These are phyloP conservation scores for Hondaea fermentalgiana DNA, from an alignment of 108 stramenopile genomes.

Conservation along the genomic window DNA sequence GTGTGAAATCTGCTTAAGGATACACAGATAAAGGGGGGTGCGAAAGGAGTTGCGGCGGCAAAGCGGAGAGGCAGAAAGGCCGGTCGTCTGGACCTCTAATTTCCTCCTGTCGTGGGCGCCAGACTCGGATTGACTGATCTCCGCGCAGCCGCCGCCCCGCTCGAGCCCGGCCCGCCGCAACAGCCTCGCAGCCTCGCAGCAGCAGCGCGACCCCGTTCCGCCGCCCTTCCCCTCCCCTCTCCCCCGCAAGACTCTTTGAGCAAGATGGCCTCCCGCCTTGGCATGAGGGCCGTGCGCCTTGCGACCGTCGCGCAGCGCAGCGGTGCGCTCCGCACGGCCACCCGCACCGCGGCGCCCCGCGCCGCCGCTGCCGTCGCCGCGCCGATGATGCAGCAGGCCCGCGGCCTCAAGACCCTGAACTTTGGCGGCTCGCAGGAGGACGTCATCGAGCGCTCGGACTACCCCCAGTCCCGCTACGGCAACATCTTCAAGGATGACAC, in stretches of 20 bases:
- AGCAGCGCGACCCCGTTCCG: neutral
- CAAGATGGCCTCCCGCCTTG: neutral
- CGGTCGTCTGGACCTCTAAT: too few species aligned
- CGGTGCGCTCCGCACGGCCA: neutral
- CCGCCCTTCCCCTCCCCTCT: neutral
- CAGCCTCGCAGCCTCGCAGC: neutral
- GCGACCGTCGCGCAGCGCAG: neutral
- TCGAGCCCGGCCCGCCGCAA: neutral
- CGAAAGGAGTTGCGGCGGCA: too few species aligned
- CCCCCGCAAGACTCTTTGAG: neutral
- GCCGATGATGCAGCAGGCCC: neutral
- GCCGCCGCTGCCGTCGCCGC: neutral
- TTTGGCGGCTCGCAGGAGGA: slow-evolving; percentile 12
- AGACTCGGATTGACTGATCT: too few species aligned
- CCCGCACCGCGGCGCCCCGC: neutral
- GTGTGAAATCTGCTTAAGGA: too few species aligned
- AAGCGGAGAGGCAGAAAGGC: too few species aligned
- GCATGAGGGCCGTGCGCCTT: neutral
- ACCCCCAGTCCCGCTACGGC: neutral
- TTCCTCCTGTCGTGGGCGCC: too few species aligned
- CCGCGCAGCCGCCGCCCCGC: too few species aligned
- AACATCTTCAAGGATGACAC: neutral
- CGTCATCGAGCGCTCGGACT: slow-evolving; percentile 14
- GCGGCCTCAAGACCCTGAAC: slow-evolving; percentile 15
- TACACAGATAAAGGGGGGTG: too few species aligned